Base-by-base conservation (phyloP, 805 yeast species). In the Martiniozyma abietophila region DNA sequence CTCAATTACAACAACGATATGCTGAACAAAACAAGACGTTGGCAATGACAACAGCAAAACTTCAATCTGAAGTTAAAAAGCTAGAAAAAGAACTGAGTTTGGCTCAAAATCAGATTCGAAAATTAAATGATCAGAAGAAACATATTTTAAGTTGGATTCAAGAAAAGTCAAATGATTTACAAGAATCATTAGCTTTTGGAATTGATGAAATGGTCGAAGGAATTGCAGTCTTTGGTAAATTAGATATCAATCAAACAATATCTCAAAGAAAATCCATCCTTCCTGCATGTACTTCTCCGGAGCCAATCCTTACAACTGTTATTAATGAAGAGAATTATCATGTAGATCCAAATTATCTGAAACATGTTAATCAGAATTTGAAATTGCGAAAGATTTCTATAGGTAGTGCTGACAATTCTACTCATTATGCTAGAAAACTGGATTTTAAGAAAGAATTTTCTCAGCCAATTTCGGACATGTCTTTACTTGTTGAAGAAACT, bases 31-130 rank as follows among this genome's bases (percentile, higher is more conserved):
- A 80, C 52, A 63, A 62, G 34, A 65, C 69, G n/a, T 53, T 80
- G 18, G 83, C 83, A 1, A 71, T 65, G 41, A 69, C 67, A 32
- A 77, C 75, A 49, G 67, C 79, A 3, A 50, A 62, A 16, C 56
- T 78, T 49, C 60, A 68, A 63, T 50, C 65, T 25, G 70, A 63
- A 42, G 59, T 79, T 18, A 53, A 67, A 4, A 72, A 66, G 19
- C 51, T 80, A 50, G 84, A 78, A 50, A 49, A 55, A 9, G 67
- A 62, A 38, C 50, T 76, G 18, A 39, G 47, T 20, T 34, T 29
- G 5, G 27, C 42, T 1, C 49, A 51, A 19, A 36, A 45, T 23
- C 51, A 56, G 40, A 55, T 45, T 40, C 44, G 41, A 54, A 51
- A 31, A 33, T 25, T 46, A n/a, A 45, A 45, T 19, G 49, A 51